Evolutionary conservation across 306 rosid species (phyloP).

Genomic region (Vigna radiata): DNA sequence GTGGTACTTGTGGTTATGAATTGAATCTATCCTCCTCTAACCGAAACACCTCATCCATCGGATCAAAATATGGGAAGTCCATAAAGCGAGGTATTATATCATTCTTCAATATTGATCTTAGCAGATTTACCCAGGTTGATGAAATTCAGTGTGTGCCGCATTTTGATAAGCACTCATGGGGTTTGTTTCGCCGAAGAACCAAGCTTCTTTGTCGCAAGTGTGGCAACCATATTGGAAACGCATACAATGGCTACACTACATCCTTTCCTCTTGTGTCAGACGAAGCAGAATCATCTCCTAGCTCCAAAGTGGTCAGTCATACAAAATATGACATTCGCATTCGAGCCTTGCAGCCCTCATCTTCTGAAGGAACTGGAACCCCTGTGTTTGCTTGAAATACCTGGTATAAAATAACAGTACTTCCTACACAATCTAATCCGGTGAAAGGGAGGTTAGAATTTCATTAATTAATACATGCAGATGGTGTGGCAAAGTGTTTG

Average conservation of each 20-base stretch:
- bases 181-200: slow-evolving; percentile 80
- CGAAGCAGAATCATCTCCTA: slow-evolving; percentile 58
- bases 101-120: slow-evolving; percentile 74
- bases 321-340: slow-evolving; percentile 78
- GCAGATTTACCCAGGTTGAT: slow-evolving; percentile 90
- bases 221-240: slow-evolving; percentile 77
- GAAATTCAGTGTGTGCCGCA: slow-evolving; percentile 79
- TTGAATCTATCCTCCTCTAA: slow-evolving; percentile 80
- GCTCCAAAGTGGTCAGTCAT: slow-evolving; percentile 43
- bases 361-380: slow-evolving; percentile 66
- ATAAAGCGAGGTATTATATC: slow-evolving; percentile 89
- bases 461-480: slow-evolving; percentile 27
- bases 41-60: slow-evolving; percentile 76
- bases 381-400: slow-evolving; percentile 46
- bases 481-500: slow-evolving; percentile 39
- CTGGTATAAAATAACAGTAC: slow-evolving; percentile 36
- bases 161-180: slow-evolving; percentile 79
- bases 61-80: slow-evolving; percentile 89
- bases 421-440: slow-evolving; percentile 31
- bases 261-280: slow-evolving; percentile 56
- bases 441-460: slow-evolving; percentile 26
- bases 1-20: slow-evolving; percentile 91
- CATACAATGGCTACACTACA: slow-evolving; percentile 56
- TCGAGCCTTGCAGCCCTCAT: slow-evolving; percentile 82
- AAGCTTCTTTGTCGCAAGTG: slow-evolving; percentile 96